Evolutionary conservation across 768 basidiomycete species (phyloP).

Genomic region (Infundibulicybe gibba): DNA sequence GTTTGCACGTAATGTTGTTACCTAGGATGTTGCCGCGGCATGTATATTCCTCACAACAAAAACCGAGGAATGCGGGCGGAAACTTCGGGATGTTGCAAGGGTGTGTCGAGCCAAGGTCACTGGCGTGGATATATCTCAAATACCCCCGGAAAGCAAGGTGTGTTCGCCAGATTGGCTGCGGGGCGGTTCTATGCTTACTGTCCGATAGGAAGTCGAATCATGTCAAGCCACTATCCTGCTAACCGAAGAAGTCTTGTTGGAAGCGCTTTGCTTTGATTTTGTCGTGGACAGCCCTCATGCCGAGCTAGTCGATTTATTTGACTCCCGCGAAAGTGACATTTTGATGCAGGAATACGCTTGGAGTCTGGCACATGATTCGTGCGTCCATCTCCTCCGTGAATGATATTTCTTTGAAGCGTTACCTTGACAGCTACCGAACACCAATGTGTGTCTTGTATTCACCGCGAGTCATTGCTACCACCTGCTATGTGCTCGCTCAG

Average conservation of each 20-base stretch:
- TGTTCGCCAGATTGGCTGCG: constrained; percentile 10
- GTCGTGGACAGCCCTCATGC: constrained; percentile 75
- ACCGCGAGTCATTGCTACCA: constrained; percentile 68
- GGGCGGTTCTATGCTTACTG: background rate
- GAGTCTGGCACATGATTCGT: constrained; percentile 90
- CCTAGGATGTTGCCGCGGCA: constrained; percentile 77
- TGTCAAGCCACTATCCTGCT: constrained; percentile 65
- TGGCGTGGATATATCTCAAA: constrained; percentile 48
- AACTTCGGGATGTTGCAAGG: constrained; percentile 80
- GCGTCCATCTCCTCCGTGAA: constrained; percentile 19
- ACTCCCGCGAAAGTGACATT: constrained; percentile 41
- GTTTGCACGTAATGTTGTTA: constrained; percentile 7
- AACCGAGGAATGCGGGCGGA: constrained; percentile 85
- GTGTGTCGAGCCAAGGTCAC: constrained; percentile 69
- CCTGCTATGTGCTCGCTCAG: constrained; percentile 77
- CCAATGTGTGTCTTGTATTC: constrained; percentile 72
- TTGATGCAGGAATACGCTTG: constrained; percentile 73
- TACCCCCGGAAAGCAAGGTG: constrained; percentile 66
- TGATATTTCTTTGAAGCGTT: constrained; percentile 6
- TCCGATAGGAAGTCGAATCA: constrained; percentile 66
- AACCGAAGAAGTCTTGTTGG: constrained; percentile 76
- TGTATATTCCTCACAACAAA: constrained; percentile 91
- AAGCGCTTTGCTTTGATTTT: constrained; percentile 85
- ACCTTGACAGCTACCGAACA: constrained; percentile 61
- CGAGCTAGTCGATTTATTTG: constrained; percentile 70